phyloP scores from a whole-genome alignment of 148 eudicot species.

The Camellia lanceoleosa region DNA sequence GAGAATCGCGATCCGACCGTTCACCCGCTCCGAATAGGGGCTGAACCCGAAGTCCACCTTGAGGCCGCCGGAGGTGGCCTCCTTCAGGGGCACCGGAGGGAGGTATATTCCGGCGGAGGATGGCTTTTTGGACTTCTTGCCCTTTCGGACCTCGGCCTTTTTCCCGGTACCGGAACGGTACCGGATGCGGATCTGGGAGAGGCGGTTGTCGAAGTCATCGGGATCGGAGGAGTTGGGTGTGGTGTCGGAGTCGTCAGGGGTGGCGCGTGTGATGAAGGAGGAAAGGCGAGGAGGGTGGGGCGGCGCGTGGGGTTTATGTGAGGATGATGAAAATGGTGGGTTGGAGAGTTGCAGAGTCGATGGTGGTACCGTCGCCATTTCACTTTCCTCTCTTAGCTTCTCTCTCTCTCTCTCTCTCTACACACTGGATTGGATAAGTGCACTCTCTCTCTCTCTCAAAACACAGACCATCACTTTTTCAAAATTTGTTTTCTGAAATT shows the following conservation, averaged over 20 bases:
- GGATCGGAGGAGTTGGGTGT: conserved; percentile 21
- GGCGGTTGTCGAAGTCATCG: conserved; percentile 61
- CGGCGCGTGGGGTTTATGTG: conserved; percentile 28
- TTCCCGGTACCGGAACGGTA: conserved; percentile 75
- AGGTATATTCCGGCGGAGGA: conserved; percentile 46
- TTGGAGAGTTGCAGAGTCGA: conserved; percentile 20
- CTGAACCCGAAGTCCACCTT: conserved; percentile 91
- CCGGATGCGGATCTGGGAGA: conserved; percentile 55
- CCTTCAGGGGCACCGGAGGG: conserved; percentile 74
- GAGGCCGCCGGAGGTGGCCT: conserved; percentile 62
- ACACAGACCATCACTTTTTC: too few relatives aligned
- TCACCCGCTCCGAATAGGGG: conserved; percentile 70
- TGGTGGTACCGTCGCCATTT: conserved; percentile 24
- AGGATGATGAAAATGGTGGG: conserved; percentile 18
- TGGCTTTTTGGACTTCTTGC: conserved; percentile 37
- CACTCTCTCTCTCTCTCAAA: background rate
- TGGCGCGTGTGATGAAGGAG: conserved; percentile 21
- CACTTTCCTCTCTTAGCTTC: background rate
- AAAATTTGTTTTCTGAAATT: too few relatives aligned
- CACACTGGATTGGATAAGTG: conserved; percentile 10
- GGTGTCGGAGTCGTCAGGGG: conserved; percentile 26
- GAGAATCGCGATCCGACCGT: conserved; percentile 68
- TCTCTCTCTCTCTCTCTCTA: background rate
- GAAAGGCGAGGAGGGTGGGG: conserved; percentile 11
- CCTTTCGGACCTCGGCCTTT: conserved; percentile 70